Base-by-base conservation (phyloP, 1,284 basidiomycete species). In the Baeospora myosura region DNA sequence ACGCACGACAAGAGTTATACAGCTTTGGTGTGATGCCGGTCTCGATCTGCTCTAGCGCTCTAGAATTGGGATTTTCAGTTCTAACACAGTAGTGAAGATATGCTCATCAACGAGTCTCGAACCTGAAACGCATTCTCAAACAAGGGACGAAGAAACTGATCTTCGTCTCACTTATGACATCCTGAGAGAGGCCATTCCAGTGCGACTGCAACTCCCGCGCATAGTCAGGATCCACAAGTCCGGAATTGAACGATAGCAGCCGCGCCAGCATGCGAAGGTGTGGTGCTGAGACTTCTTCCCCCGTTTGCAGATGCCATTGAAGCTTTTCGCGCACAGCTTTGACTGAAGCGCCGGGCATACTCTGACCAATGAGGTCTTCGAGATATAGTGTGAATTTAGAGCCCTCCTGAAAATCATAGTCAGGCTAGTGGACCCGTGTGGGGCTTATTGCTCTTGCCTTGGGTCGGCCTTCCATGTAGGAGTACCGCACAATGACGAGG, bases 101-200 rank as follows among this genome's bases (percentile, higher is more conserved):
- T 4, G 3, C 8, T 28, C n/a, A 28, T n/a, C 26, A 28, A 10
- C 6, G 29, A 24, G 21, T 3, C n/a, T 21, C 10, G 2, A 23
- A 45, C 44, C 46, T 45, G 36, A 45, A 52, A 4, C 52, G 41
- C 8, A 51, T 38, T 23, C 52, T 40, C 34, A 50, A 32, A 30
- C 52, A 53, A 3, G 52, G 52, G 4, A 49, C 48, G 21, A 53
- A 48, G 29, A 53, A 53, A 28, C 50, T 50, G 11, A 52, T 43
- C 12, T 38, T 48, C n/a, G 52, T 53, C 40, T 53, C 50, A 25
- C 50, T 42, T 22, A 43, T 44, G 2, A 44, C 45, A 12, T 49
- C 47, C 7, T 28, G 37, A 18, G 44, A 34, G 21, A 53, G 38
- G 6, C 34, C 40, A 32, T 50, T 53, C 50, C 52, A 53, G 34